Evolutionary conservation across 805 yeast genomes (phyloP).

Genomic region (Suhomyces vadensis): DNA sequence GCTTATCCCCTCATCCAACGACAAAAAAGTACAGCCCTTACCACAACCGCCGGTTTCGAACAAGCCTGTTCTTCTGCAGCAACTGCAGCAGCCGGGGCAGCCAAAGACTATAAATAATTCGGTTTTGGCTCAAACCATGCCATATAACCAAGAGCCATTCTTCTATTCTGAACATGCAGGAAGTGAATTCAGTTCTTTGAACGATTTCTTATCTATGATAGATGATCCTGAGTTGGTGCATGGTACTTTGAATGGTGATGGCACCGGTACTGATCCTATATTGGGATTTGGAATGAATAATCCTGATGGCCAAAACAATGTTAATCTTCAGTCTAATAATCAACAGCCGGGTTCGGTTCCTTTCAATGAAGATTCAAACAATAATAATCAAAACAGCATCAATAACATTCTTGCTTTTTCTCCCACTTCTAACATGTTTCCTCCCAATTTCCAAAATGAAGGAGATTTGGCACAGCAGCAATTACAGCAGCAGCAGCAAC

Average conservation of each 20-base stretch:
- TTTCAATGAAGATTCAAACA: neutral
- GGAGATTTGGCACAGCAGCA: slow-evolving; percentile 1
- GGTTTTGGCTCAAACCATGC: slow-evolving; percentile 41
- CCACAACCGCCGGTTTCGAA: slow-evolving; percentile 9
- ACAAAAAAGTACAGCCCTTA: slow-evolving; percentile 6
- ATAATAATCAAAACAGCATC: slow-evolving; percentile 11
- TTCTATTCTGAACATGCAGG: slow-evolving; percentile 92
- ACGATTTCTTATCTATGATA: slow-evolving; percentile 85
- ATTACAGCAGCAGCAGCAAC: slow-evolving; percentile 7
- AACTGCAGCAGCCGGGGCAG: slow-evolving; percentile 9
- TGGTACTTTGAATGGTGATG: slow-evolving; percentile 34
- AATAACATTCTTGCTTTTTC: slow-evolving; percentile 30
- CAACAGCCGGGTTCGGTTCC: neutral
- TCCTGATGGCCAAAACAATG: neutral
- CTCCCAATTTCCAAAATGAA: slow-evolving; percentile 7
- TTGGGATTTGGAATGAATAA: slow-evolving; percentile 21
- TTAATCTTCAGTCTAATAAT: neutral
- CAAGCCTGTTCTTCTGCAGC: slow-evolving; percentile 1
- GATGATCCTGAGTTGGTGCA: slow-evolving; percentile 78
- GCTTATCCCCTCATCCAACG: neutral
- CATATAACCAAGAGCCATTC: slow-evolving; percentile 65
- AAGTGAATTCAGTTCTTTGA: slow-evolving; percentile 84
- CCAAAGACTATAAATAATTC: slow-evolving; percentile 17
- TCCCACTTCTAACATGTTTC: slow-evolving; percentile 27
- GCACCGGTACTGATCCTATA: slow-evolving; percentile 17